Evolutionary conservation across 495 filamentous ascomycete species (phyloP), one percentile per base, ranked within the genome.

Genomic region (Penicillium flavigenum): DNA sequence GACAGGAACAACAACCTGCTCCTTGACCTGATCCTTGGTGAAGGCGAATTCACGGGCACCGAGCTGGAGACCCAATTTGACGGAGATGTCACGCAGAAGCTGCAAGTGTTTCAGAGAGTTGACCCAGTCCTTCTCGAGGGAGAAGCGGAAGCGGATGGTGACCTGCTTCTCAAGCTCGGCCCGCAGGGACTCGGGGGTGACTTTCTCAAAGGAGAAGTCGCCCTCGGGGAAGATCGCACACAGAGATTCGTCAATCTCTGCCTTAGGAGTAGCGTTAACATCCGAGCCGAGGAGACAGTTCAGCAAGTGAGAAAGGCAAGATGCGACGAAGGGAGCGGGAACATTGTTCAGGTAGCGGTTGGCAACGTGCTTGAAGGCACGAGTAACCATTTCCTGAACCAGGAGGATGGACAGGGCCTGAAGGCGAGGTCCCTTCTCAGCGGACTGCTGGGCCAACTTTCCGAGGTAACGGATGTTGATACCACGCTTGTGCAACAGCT

Each of bases 391-490:
- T 77, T 99, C 95, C 67, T 95, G 91, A 26, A 88, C 75, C 52
- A 88, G 81, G 41, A 99, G 79, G 51, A 82, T 81, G 38, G 83
- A 84, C 57, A 99, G 79, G 51, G 91, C 89, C 45, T 86, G 78
- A 16, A 97, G 78, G 50, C 91, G 88, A 43, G 83, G 75, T 41
- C 86, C 88, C 65, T 84, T 79, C 59, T 83, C 76, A 56, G 83
- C 81, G 57, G 87, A 84, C 45, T 90, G 78, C 46, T 81, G 77
- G 20, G 88, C 89, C 62, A 98, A 67, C 68, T 84, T 88, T 48
- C 95, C 95, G 27, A 99, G 83, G 73, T 99, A 99, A 65, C 95
- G 86, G 60, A 96, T 82, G 78, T 98, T 99, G 76, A 99, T 89
- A 71, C 95, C 95, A 34, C 95, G 91, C 76, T 96, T 96, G 76